These are phyloP conservation scores for Gaeumannomyces sp. DNA, from an alignment of 2,329 filamentous ascomycete species.

Conservation along the genomic window DNA sequence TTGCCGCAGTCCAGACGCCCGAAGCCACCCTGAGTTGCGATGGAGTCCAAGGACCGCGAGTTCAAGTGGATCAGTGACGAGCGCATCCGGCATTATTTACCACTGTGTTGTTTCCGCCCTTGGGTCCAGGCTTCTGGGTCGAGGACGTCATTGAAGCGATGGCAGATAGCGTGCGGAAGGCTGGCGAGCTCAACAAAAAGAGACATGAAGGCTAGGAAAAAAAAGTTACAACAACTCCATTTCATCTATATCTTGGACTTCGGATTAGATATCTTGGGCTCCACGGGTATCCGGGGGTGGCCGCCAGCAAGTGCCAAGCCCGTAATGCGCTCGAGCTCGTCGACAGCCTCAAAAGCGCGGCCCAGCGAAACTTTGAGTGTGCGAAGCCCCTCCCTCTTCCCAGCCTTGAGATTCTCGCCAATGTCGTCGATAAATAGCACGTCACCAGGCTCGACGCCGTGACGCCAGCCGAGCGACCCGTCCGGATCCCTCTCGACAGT, in stretches of 20 bases:
- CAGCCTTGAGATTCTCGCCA: conserved; percentile 83
- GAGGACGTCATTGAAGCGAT: neutral
- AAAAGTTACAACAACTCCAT: neutral
- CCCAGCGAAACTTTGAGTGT: conserved; percentile 85
- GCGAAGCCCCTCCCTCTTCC: conserved; percentile 63
- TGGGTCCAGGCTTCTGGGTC: neutral
- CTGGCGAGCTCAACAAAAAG: neutral
- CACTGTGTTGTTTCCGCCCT: neutral
- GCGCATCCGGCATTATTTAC: neutral
- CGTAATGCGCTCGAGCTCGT: conserved; percentile 68
- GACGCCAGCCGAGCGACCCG: conserved; percentile 38
- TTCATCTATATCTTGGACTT: conserved; percentile 39
- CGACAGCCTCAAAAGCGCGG: conserved; percentile 72
- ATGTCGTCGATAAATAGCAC: conserved; percentile 91
- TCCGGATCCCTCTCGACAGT: conserved; percentile 27
- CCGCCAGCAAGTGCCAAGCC: conserved; percentile 56
- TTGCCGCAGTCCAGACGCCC: neutral
- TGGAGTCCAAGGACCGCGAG: neutral
- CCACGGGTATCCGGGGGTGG: conserved; percentile 44
- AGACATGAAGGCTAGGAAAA: neutral
- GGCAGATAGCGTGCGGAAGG: neutral
- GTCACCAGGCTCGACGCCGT: conserved; percentile 55
- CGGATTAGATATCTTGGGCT: conserved; percentile 25
- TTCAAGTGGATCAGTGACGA: neutral
- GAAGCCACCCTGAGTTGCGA: neutral